phyloP scores from a whole-genome alignment of 2,329 filamentous ascomycete species.

The Penicillium sp. region DNA sequence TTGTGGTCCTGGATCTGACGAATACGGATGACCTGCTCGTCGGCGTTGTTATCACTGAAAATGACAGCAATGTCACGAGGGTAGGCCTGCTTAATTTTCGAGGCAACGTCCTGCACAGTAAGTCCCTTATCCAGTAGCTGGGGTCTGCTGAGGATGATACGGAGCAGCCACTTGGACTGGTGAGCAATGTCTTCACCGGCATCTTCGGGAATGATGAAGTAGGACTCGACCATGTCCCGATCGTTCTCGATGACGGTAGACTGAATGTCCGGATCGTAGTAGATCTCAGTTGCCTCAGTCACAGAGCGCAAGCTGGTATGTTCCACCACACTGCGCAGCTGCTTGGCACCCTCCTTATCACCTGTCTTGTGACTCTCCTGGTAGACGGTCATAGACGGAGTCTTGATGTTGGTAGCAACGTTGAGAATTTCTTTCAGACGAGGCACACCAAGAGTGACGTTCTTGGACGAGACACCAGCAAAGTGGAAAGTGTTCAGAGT shows the following conservation, averaged over 20 bases:
- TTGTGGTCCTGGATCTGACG: slow-evolving; percentile 71
- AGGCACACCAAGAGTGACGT: slow-evolving; percentile 97
- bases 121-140: slow-evolving; percentile 91
- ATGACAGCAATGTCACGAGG: slow-evolving; percentile 82
- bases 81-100: slow-evolving; percentile 86
- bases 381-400: slow-evolving; percentile 93
- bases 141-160: slow-evolving; percentile 87
- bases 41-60: slow-evolving; percentile 97
- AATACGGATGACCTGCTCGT: slow-evolving; percentile 90
- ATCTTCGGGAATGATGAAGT: slow-evolving; percentile 91
- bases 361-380: slow-evolving; percentile 61
- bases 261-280: slow-evolving; percentile 91
- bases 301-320: slow-evolving; percentile 92
- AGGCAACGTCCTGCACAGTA: slow-evolving; percentile 85
- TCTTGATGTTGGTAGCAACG: slow-evolving; percentile 97
- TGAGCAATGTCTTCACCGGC: slow-evolving; percentile 59
- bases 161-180: slow-evolving; percentile 93
- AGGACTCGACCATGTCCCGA: slow-evolving; percentile 91
- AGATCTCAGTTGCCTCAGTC: slow-evolving; percentile 89
- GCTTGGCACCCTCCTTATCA: slow-evolving; percentile 78
- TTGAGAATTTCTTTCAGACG: slow-evolving; percentile 99
- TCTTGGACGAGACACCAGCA: slow-evolving; percentile 99
- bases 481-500: slow-evolving; percentile 99
- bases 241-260: slow-evolving; percentile 84
- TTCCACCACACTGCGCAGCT: slow-evolving; percentile 83